Evolutionary conservation across 371 early-diverging fungal genomes (phyloP).

Genomic region (Mortierella sp.): DNA sequence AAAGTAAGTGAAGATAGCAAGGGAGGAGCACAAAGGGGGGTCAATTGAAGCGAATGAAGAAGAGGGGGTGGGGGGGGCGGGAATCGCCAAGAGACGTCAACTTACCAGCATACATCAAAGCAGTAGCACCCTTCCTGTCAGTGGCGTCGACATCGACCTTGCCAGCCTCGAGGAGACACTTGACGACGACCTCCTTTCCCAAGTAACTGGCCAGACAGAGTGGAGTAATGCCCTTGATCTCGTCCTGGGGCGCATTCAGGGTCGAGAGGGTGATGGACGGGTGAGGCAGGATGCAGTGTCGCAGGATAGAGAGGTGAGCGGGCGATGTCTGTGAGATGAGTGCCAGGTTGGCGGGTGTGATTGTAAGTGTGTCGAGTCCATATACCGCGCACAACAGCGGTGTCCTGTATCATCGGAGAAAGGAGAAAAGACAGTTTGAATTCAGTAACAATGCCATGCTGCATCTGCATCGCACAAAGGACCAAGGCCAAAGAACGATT

Average conservation of each 20-base stretch:
- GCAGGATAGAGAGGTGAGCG: slow-evolving; percentile 69
- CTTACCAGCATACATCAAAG: slow-evolving; percentile 86
- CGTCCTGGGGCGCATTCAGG: slow-evolving; percentile 75
- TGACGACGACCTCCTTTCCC: slow-evolving; percentile 75
- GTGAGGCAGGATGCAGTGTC: slow-evolving; percentile 68
- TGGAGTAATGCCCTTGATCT: slow-evolving; percentile 79
- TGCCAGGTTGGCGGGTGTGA: slow-evolving; percentile 72
- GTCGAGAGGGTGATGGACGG: slow-evolving; percentile 68
- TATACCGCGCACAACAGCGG: slow-evolving; percentile 71
- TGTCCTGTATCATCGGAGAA: slow-evolving; percentile 58
- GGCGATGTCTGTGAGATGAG: slow-evolving; percentile 70
- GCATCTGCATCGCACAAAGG: no score
- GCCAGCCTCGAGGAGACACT: slow-evolving; percentile 72
- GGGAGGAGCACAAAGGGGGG: neutral
- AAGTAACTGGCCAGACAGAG: slow-evolving; percentile 83
- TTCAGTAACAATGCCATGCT: neutral
- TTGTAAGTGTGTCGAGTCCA: slow-evolving; percentile 69
- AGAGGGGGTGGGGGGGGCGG: no score
- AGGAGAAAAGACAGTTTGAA: neutral
- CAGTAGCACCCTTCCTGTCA: slow-evolving; percentile 80
- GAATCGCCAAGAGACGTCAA: neutral
- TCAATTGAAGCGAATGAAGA: neutral
- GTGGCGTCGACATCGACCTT: slow-evolving; percentile 76
- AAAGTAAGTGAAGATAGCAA: neutral
- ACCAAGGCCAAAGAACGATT: no score